Percentiles rank a stretch among this genome's conserved stretches.
Conservation (phyloP, 2,329 filamentous ascomycete genomes). For the Sclerotinia spermophila region DNA sequence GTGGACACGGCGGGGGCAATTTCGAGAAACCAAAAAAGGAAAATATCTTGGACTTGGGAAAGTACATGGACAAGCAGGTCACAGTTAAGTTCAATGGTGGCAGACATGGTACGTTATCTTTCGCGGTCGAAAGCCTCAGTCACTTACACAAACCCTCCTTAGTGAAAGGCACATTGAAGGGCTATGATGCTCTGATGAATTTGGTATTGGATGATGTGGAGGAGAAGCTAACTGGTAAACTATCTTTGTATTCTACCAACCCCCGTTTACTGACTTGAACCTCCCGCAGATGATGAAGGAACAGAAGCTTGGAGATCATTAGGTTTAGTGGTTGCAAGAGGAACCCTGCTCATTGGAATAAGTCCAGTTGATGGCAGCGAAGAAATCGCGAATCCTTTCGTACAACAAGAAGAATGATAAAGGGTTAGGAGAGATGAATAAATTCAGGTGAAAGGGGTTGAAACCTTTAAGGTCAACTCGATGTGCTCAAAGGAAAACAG, state of each 20-base stretch:
- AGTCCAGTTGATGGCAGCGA: constrained; percentile 93
- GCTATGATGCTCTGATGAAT: constrained; percentile 97
- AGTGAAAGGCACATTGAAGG: constrained; percentile 89
- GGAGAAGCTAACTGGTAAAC: constrained; percentile 79
- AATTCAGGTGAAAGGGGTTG: background rate
- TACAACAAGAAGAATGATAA: constrained; percentile 60
- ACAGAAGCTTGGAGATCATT: constrained; percentile 70
- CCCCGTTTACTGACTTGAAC: background rate
- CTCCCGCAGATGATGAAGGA: constrained; percentile 75
- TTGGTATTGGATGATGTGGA: constrained; percentile 92
- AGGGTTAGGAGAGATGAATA: background rate
- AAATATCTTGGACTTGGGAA: constrained; percentile 90
- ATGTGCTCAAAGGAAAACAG: background rate
- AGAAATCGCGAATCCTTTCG: constrained; percentile 91
- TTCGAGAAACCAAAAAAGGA: constrained; percentile 91
- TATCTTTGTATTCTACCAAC: background rate
- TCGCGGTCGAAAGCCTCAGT: background rate
- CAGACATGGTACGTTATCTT: constrained; percentile 66
- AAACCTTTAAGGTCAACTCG: background rate
- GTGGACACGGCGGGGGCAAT: constrained; percentile 43
- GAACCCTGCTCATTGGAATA: constrained; percentile 88
- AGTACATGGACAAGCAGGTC: constrained; percentile 97
- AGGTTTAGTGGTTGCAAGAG: constrained; percentile 79
- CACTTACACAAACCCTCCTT: constrained; percentile 15
- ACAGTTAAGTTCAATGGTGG: constrained; percentile 96